Evolutionary conservation across 768 basidiomycete genomes (phyloP), one percentile per base, ranked within the genome.

Genomic region (Tricholoma saponaceum): DNA sequence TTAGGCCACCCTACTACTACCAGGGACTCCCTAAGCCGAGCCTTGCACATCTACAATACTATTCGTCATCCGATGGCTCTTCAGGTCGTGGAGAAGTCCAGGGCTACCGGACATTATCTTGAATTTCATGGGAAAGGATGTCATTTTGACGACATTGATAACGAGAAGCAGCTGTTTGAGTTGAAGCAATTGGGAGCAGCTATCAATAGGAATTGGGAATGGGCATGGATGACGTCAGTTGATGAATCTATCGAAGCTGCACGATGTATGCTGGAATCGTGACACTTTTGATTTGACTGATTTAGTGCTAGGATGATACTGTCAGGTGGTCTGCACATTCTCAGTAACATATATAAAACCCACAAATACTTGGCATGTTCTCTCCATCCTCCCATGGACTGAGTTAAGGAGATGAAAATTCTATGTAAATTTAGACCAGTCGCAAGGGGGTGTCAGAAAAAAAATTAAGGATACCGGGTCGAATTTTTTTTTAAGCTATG

Each of bases 121-220:
- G 72, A 70, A 16, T 66, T 81, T 18, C 62, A 68, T 13, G 72
- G 69, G 16, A 44, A 69, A 32, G 65, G 72, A 37, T 28, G 3
- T 28, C 28, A 28, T 28, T 72, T 75, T 37, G 66, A 30, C 32
- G 4, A 6, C 26, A 3, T 30, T 30, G n/a, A 71, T 6, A 25
- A 35, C n/a, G 69, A 68, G 35, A 62, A 67, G 18, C 65, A 72
- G 58, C 58, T 70, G 52, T 57, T 64, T 51, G 72, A 72, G 56
- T 69, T 83, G 9, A 61, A 72, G 16, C 62, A 73, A 47, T 65
- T 86, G 6, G 75, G 73, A 5, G 65, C 72, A 33, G 67, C 67
- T 13, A 67, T 87, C 28, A 76, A 74, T 16, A 74, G 74, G 63
- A 80, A 77, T 50, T 86, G 83, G 83, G 79, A 82, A 56, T 89